Evolutionary conservation across 345 rosid species (phyloP).

Genomic region (Gossypium bickii): DNA sequence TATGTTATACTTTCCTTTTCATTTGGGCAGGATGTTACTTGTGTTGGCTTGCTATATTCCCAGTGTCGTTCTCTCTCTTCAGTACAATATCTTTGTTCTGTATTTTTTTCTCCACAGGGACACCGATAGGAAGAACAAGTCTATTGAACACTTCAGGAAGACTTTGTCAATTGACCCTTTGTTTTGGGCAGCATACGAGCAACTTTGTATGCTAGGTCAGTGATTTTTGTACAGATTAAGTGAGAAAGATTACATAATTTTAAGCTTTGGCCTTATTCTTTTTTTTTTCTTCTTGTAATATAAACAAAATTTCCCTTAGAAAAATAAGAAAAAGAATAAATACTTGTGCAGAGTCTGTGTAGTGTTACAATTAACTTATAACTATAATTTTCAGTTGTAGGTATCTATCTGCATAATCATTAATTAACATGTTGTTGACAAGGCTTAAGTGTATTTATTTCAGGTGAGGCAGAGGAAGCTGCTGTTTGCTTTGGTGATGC

Average conservation of each 20-base stretch:
- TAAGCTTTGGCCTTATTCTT: neutral
- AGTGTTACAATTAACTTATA: constrained; percentile 1
- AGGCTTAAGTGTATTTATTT: constrained; percentile 4
- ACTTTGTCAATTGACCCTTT: constrained; percentile 79
- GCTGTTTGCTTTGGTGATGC: constrained; percentile 58
- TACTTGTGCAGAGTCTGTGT: neutral
- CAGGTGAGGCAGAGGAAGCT: constrained; percentile 88
- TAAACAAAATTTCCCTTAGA: neutral
- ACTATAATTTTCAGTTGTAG: neutral
- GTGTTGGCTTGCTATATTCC: neutral
- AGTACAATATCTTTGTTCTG: neutral
- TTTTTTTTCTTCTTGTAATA: neutral
- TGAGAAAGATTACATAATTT: neutral
- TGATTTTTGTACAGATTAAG: constrained; percentile 7
- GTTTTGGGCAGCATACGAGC: constrained; percentile 85
- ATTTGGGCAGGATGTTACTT: neutral
- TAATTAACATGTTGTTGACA: neutral
- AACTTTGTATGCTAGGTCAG: constrained; percentile 82
- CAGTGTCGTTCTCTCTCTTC: constrained; percentile 3
- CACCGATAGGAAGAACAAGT: constrained; percentile 58
- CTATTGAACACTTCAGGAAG: constrained; percentile 70
- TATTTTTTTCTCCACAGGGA: constrained; percentile 34
- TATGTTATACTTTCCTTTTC: neutral
- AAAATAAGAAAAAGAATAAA: neutral
- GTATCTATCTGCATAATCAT: neutral